Conservation (phyloP, 2,329 filamentous ascomycete genomes). For the Colletotrichum musicola region DNA sequence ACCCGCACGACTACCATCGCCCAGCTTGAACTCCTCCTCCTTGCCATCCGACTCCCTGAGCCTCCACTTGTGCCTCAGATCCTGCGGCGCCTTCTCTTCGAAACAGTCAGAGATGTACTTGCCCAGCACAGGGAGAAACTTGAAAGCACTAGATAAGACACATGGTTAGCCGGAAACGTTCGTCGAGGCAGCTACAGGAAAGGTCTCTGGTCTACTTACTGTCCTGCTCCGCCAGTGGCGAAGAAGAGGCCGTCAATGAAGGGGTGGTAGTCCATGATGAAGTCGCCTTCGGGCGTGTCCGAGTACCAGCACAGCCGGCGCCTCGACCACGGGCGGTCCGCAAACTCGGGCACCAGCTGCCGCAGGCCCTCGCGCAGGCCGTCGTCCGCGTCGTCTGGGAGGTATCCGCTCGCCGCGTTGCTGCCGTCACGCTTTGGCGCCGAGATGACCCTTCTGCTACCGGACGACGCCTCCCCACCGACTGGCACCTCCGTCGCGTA, state of each 20-base stretch:
- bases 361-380: constrained; percentile 64
- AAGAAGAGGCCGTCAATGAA: constrained; percentile 59
- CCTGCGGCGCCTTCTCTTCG: constrained; percentile 46
- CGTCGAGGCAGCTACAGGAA: too few species aligned
- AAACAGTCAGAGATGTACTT: constrained; percentile 49
- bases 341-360: constrained; percentile 67
- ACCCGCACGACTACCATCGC: constrained; percentile 48
- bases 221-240: constrained; percentile 61
- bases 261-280: constrained; percentile 70
- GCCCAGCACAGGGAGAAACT: constrained; percentile 45
- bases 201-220: constrained; percentile 43
- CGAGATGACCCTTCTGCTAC: constrained; percentile 54
- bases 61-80: constrained; percentile 48
- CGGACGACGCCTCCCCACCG: neutral
- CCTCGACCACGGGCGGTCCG: constrained; percentile 62
- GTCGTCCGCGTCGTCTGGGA: constrained; percentile 72
- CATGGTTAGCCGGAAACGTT: neutral
- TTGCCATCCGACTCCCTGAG: constrained; percentile 37
- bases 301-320: constrained; percentile 74
- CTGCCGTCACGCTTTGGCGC: constrained; percentile 61
- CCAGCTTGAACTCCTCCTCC: constrained; percentile 38
- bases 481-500: constrained; percentile 72
- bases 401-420: constrained; percentile 76
- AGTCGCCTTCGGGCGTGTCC: constrained; percentile 74
- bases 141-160: constrained; percentile 42